phyloP scores from a whole-genome alignment of 1,284 basidiomycete genomes.

The Cyathus pygmaeus region DNA sequence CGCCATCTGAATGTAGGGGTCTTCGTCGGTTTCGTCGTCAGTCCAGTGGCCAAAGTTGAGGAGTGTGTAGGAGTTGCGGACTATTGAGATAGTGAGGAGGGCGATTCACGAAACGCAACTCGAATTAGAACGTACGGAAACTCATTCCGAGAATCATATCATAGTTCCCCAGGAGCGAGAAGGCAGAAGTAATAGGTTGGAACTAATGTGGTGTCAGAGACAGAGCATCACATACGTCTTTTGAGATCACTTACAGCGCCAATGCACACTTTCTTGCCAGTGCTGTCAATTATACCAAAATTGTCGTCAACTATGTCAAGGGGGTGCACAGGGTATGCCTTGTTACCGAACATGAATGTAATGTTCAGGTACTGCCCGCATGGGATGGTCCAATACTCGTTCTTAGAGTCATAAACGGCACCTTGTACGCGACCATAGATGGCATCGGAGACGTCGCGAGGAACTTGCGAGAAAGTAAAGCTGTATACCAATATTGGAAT shows the following conservation, averaged over 20 bases:
- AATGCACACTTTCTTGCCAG: slow-evolving; percentile 71
- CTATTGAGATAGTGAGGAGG: slow-evolving; percentile 44
- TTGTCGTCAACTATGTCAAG: slow-evolving; percentile 77
- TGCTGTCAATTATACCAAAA: slow-evolving; percentile 61
- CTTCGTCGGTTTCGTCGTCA: slow-evolving; percentile 42
- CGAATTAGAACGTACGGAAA: slow-evolving; percentile 62
- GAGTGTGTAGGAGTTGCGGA: slow-evolving; percentile 74
- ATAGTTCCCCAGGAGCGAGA: slow-evolving; percentile 78
- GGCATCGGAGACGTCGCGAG: slow-evolving; percentile 76
- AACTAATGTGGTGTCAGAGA: slow-evolving; percentile 54
- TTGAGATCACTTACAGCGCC: slow-evolving; percentile 63
- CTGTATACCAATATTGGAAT: slow-evolving; percentile 13
- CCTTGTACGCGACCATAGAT: slow-evolving; percentile 84
- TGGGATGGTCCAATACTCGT: slow-evolving; percentile 76
- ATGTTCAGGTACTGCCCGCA: slow-evolving; percentile 78
- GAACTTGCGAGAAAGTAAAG: slow-evolving; percentile 64
- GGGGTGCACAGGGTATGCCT: slow-evolving; percentile 76
- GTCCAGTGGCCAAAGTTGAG: slow-evolving; percentile 69
- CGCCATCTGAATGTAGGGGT: slow-evolving; percentile 67
- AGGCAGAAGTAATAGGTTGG: slow-evolving; percentile 83
- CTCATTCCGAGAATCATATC: slow-evolving; percentile 86
- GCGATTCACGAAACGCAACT: background rate
- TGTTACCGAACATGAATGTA: slow-evolving; percentile 75
- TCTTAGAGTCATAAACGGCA: slow-evolving; percentile 68
- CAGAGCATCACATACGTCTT: slow-evolving; percentile 3